Evolutionary conservation across 805 yeast genomes (phyloP), one percentile per base, ranked within the genome.

Genomic region (Candida maltosa): DNA sequence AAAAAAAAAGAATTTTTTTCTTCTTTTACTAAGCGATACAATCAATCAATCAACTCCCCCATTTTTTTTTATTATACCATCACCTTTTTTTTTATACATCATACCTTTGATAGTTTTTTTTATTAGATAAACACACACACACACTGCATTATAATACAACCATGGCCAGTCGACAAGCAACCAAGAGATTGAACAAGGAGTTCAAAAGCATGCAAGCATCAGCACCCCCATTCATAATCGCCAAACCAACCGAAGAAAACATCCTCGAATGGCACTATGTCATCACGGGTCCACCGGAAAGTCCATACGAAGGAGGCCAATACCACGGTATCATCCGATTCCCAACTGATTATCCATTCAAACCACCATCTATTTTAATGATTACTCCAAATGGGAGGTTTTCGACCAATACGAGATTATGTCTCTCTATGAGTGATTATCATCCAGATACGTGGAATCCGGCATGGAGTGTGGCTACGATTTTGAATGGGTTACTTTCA

Each of bases 401-500:
- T 56, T 76, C 79, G 39, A 75, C 87, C 38, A 86, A 86, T 55
- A 80, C 87, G 3, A 67, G 96, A 32, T 69, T 89, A 18, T 89
- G 97, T 61, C 66, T 89, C 32, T 80, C 89, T n/a, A 88, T 89
- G 83, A 82, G 94, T 50, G 97, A 89, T 61, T 89, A 78, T 58
- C 97, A 89, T 49, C 96, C 96, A 3, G 93, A 88, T 56, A 67
- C 83, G 1, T 89, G 97, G 97, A 88, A 89, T 57, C 97, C 97
- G 1, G 87, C 95, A 5, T 89, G 97, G 97, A 79, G 88, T 29
- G 96, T 89, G 17, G 70, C 87, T 22, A 88, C 97, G 0, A 89
- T 89, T 15, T 69, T 89, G 47, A 85, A 80, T 8, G 97, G 97
- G 0, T 65, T 89, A 24, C 65, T 89, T 45, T 86, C 95, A 54